These are phyloP conservation scores for Rutstroemia sp. DNA, from an alignment of 2,329 filamentous ascomycete genomes.

Conservation along the genomic window DNA sequence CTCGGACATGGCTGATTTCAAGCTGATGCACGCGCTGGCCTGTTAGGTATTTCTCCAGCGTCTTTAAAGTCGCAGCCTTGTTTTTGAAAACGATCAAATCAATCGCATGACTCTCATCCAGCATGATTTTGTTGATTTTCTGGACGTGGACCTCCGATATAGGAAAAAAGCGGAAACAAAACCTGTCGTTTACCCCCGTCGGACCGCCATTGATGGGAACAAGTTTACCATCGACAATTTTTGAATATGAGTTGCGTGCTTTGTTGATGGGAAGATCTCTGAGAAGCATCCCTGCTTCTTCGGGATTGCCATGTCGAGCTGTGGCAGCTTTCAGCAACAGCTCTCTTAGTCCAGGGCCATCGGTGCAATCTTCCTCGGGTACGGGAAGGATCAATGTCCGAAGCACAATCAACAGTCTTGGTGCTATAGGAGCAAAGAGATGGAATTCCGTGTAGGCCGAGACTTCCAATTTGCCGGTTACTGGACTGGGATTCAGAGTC, in stretches of 20 bases:
- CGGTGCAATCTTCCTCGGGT: slow-evolving; percentile 9
- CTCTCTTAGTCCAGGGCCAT: too few relatives aligned
- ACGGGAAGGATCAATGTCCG: slow-evolving; percentile 18
- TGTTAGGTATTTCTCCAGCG: too few relatives aligned
- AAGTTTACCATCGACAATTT: slow-evolving; percentile 9
- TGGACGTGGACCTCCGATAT: slow-evolving; percentile 9
- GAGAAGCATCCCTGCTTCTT: slow-evolving; percentile 8
- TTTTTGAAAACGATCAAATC: slow-evolving; percentile 12
- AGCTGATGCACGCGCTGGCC: too few relatives aligned
- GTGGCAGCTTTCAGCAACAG: not conserved
- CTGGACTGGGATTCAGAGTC: not conserved
- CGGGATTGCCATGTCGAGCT: not conserved
- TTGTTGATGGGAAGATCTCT: slow-evolving; percentile 14
- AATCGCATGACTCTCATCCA: slow-evolving; percentile 11
- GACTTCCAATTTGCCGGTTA: slow-evolving; percentile 8
- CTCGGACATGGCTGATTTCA: too few relatives aligned
- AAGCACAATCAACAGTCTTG: slow-evolving; percentile 22
- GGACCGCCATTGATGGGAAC: not conserved
- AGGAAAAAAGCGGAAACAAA: slow-evolving; percentile 11
- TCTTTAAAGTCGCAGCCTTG: not conserved
- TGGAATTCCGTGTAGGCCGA: slow-evolving; percentile 6
- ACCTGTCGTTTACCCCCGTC: slow-evolving; percentile 6
- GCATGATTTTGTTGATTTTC: slow-evolving; percentile 12
- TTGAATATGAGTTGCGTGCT: slow-evolving; percentile 13
- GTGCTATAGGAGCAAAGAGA: slow-evolving; percentile 16